phyloP scores from a whole-genome alignment of 768 basidiomycete species.

The Agaricus sinodeliciosus region DNA sequence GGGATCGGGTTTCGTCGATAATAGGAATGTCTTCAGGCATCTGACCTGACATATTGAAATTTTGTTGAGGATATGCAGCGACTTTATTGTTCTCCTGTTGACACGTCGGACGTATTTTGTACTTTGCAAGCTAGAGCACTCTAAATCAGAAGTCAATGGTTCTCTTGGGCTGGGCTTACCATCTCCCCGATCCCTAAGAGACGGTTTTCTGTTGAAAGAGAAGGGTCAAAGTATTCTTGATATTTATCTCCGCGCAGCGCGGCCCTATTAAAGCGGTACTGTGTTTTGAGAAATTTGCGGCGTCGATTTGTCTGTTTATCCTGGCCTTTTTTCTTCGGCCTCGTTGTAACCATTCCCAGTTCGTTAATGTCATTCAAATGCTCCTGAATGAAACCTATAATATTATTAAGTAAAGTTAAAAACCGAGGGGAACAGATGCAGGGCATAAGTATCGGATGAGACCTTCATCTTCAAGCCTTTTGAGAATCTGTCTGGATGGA shows the following conservation, averaged over 20 bases:
- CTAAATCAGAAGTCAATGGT: not conserved
- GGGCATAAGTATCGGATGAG: not conserved
- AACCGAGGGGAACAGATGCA: not conserved
- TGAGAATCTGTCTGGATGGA: conserved; percentile 57
- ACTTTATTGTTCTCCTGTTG: conserved; percentile 2
- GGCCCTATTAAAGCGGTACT: conserved; percentile 50
- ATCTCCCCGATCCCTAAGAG: conserved; percentile 54
- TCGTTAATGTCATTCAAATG: conserved; percentile 43
- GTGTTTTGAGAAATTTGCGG: conserved; percentile 46
- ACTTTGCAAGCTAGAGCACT: conserved; percentile 4
- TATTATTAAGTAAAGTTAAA: not conserved
- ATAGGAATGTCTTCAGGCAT: conserved; percentile 31
- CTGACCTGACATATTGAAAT: conserved; percentile 20
- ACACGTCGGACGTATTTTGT: conserved; percentile 10
- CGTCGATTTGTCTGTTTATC: conserved; percentile 34
- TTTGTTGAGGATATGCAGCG: not conserved
- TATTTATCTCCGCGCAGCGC: conserved; percentile 42
- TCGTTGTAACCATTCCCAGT: conserved; percentile 37
- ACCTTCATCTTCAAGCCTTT: conserved; percentile 70
- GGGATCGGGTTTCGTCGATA: conserved; percentile 13
- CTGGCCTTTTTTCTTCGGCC: conserved; percentile 30
- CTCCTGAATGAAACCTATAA: conserved; percentile 54
- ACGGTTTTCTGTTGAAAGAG: conserved; percentile 48
- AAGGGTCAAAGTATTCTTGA: conserved; percentile 63
- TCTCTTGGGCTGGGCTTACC: conserved; percentile 26